Evolutionary conservation across 2,329 filamentous ascomycete species (phyloP), one percentile per base, ranked within the genome.

Genomic region (Emergomyces pasteurianus): DNA sequence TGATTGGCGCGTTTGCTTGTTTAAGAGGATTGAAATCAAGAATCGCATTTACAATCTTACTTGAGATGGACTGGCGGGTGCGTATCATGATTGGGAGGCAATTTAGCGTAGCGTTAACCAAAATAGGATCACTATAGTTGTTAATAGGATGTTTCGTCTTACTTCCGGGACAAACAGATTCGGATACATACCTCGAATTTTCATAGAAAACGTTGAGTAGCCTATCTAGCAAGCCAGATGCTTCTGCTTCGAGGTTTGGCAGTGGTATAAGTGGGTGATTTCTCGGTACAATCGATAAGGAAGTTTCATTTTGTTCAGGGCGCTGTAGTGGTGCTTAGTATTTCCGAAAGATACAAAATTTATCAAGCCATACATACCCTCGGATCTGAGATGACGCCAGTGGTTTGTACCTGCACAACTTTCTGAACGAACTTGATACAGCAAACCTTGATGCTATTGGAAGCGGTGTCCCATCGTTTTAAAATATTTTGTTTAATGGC

Each of bases 361-460:
- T 58, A 21, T 23, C 52, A 26, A 40, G 36, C 9, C 21, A 53
- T 52, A 78, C 83, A 73, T 83, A 96, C 90, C 78, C 90, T 86
- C 67, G 89, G 88, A 71, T 97, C 92, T 60, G 85, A 80, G 66
- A 89, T 88, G 62, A 87, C 78, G 54, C 90, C 90, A n/a, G 87
- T 86, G 12, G 90, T 96, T 75, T 99, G 92, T 21, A 91, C 89
- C 66, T 96, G 83, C 52, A 99, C 88, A 52, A 97, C 90, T 65
- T 90, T 86, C 77, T 99, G 92, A 43, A 90, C 87, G 74, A 99
- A 99, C 75, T 99, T 99, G 81, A 97, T 87, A 78, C 94, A 97
- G 79, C 91, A 95, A 73, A 97, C 87, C 68, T 87, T 87, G 64
- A 97, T 84, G 2, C 90, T 87, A 14, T 87, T 81, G 16, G 84